These are phyloP conservation scores for Tolypocladium album DNA, from an alignment of 2,329 filamentous ascomycete species.

Conservation along the genomic window DNA sequence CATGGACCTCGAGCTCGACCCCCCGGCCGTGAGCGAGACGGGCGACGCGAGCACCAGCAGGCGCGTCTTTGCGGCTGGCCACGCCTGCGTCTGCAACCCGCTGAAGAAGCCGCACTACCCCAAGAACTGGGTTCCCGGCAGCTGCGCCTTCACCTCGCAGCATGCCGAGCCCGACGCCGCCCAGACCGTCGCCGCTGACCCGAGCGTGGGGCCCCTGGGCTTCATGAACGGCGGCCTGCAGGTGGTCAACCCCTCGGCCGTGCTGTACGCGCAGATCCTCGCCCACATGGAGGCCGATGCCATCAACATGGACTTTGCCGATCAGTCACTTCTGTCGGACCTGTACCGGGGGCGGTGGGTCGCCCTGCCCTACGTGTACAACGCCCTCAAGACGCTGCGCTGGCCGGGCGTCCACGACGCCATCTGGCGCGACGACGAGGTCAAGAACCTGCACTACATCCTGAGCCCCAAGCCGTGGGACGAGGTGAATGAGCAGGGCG, in stretches of 20 bases:
- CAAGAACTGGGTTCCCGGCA: conserved; percentile 47
- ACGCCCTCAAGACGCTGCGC: conserved; percentile 51
- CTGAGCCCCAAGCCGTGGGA: conserved; percentile 53
- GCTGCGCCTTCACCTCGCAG: conserved; percentile 49
- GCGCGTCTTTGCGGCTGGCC: conserved; percentile 69
- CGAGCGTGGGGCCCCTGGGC: conserved; percentile 32
- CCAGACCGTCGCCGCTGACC: conserved; percentile 32
- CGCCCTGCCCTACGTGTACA: conserved; percentile 48
- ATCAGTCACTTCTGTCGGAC: conserved; percentile 47
- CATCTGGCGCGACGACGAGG: conserved; percentile 46
- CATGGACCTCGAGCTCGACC: conserved; percentile 70
- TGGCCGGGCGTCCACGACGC: conserved; percentile 38
- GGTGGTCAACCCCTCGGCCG: conserved; percentile 41
- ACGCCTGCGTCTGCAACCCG: conserved; percentile 82
- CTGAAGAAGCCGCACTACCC: conserved; percentile 72
- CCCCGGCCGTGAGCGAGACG: conserved; percentile 14
- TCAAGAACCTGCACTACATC: conserved; percentile 54
- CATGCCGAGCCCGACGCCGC: conserved; percentile 34
- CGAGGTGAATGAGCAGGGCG: conserved; percentile 32
- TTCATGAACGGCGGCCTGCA: conserved; percentile 41
- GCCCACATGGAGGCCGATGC: conserved; percentile 36
- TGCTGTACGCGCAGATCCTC: conserved; percentile 38
- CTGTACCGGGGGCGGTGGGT: conserved; percentile 47
- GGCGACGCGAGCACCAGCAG: conserved; percentile 22
- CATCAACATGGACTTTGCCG: conserved; percentile 43